Evolutionary conservation across 2,329 filamentous ascomycete genomes (phyloP), one percentile per base, ranked within the genome.

Genomic region (Didymella exigua): DNA sequence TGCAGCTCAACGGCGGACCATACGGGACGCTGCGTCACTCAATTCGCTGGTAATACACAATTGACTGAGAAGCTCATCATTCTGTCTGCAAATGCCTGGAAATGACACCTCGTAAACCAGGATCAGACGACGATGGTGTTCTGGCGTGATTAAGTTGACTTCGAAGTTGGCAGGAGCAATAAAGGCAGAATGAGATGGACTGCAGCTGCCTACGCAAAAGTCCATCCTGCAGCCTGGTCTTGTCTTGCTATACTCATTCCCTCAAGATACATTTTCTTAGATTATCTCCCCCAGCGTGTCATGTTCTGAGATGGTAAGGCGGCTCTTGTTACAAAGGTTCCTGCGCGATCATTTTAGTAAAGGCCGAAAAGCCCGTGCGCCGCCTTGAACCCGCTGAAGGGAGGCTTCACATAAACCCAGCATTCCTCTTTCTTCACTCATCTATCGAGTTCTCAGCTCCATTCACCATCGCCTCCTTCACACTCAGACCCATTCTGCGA

Each of bases 371-470:
- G 59, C 52, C 59, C 64, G 62, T 60, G 60, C 61, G 57, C 45
- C 27, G 31, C 45, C 56, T 64, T 55, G 60, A 64, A 56, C 56
- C 61, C 58, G 56, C 58, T 58, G 51, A 59, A 59, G 52, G 60
- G 61, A 69, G 63, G 58, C 61, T 64, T 69, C 65, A 63, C 69
- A 64, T 66, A 65, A 69, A 60, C 65, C 51, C 65, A 67, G 58
- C 69, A 66, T 66, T 70, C 68, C 65, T 66, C 62, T 59, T 65
- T 61, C 59, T 54, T 54, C 61, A 40, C 59, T 57, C 55, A 55
- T 61, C 63, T 43, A 36, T 56, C 58, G 45, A 57, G 51, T 48
- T 48, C 54, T 45, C 42, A 29, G 42, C 47, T 54, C 58, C 49
- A n/a, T 46, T 57, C 65, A 66, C 61, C 64, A 63, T 68, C 60